A percentile compares a stretch with the other conserved stretches of the same genome.
Evolutionary conservation across 1,284 basidiomycete genomes (phyloP).

Genomic region (Cryptococcus hybrid): DNA sequence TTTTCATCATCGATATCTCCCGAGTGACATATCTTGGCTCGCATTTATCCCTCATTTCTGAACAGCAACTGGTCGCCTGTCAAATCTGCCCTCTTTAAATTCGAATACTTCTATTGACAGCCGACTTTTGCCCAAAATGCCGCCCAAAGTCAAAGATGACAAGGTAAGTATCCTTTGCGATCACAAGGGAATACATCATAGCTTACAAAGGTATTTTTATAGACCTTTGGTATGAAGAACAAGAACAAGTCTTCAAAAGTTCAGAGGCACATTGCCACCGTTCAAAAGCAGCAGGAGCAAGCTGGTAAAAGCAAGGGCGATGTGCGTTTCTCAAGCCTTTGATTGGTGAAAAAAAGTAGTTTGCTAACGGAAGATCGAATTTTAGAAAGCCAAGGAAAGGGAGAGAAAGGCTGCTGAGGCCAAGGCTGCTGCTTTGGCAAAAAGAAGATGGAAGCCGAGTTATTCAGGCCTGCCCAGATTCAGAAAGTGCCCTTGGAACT

Average conservation of each 20-base stretch:
- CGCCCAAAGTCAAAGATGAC: slow-evolving; percentile 45
- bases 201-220: not conserved
- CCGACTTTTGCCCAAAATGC: slow-evolving; percentile 30
- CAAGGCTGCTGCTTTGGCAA: slow-evolving; percentile 75
- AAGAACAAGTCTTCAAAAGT: slow-evolving; percentile 96
- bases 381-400: slow-evolving; percentile 66
- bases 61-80: no score
- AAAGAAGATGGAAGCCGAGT: slow-evolving; percentile 80
- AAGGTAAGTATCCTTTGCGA: slow-evolving; percentile 22
- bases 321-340: slow-evolving; percentile 26
- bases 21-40: no score
- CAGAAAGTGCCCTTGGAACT: slow-evolving; percentile 87
- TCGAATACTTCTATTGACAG: no score
- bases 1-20: no score
- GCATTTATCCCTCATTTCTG: no score
- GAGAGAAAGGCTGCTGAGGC: slow-evolving; percentile 74
- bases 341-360: not conserved
- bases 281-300: slow-evolving; percentile 66
- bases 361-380: not conserved
- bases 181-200: not conserved
- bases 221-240: slow-evolving; percentile 95
- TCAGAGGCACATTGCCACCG: slow-evolving; percentile 74
- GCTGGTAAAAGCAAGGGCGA: slow-evolving; percentile 74
- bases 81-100: no score
- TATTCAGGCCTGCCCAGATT: slow-evolving; percentile 63